Conservation (phyloP, 352 stramenopile genomes). For the Phytophthora pini region DNA sequence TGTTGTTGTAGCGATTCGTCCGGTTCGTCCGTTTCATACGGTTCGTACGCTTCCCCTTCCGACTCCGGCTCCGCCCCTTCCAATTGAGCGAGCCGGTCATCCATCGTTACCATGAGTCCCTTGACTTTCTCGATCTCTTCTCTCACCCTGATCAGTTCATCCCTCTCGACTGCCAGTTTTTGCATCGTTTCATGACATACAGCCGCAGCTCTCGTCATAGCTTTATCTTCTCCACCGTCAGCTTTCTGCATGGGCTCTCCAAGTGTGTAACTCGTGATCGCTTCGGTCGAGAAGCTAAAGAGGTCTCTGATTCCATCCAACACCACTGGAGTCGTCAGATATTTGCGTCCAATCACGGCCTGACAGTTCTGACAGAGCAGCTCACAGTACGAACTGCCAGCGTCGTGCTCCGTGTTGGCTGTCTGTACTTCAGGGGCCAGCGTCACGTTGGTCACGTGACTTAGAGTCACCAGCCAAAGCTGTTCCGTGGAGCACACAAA, state of each 20-base stretch:
- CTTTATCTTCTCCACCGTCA: conserved; percentile 6
- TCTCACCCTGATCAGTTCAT: conserved; percentile 57
- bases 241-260: conserved; percentile 57
- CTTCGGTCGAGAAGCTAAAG: conserved; percentile 78
- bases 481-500: conserved; percentile 82
- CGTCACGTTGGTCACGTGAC: conserved; percentile 72
- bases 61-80: conserved; percentile 61
- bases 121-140: conserved; percentile 86
- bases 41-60: conserved; percentile 35
- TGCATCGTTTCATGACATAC: conserved; percentile 45
- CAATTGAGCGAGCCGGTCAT: conserved; percentile 70
- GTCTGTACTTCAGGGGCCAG: conserved; percentile 54
- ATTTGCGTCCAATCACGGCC: conserved; percentile 76
- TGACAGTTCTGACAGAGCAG: conserved; percentile 85
- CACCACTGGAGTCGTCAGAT: conserved; percentile 70
- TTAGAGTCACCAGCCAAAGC: conserved; percentile 78
- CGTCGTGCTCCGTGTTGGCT: conserved; percentile 53
- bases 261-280: conserved; percentile 82
- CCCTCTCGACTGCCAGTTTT: conserved; percentile 51
- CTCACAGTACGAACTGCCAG: conserved; percentile 77
- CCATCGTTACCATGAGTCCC: conserved; percentile 73
- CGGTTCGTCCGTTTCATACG: conserved; percentile 27
- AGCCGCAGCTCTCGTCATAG: conserved; percentile 36
- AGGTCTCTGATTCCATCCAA: conserved; percentile 73
- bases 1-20: conserved; percentile 4